Evolutionary conservation across 2,329 filamentous ascomycete genomes (phyloP), one percentile per base, ranked within the genome.

Genomic region (Claviceps sorghi): DNA sequence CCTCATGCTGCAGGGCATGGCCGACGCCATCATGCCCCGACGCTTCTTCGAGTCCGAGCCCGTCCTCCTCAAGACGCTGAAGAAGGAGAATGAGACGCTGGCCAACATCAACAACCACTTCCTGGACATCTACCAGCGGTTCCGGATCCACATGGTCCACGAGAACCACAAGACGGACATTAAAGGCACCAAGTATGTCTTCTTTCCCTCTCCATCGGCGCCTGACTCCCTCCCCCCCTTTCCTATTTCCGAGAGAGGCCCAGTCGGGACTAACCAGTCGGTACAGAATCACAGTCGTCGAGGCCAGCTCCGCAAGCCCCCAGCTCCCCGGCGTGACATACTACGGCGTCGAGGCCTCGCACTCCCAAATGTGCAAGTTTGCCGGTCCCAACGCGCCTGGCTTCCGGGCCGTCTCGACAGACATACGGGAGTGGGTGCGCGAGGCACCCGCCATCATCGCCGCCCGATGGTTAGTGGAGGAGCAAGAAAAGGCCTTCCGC

Each of bases 61-160:
- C 0, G 74, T 85, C 32, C 72, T 90, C 43, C 72, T 90, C 56
- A 80, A 77, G 60, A 82, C 84, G 2, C 72, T 90, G n/a, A 83
- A 82, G 62, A 79, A 74, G 49, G 82, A 88, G 61, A 88, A 83
- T 54, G 85, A 88, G 66, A 85, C 79, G 0, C 67, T 90, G 5
- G 79, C 84, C 59, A 82, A 83, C 55, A 88, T 90, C 64, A 88
- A 86, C 64, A 78, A 72, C 50, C 76, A 83, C 53, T 90, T 90
- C 58, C 72, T 83, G 19, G 81, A 88, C 50, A 80, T 88, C 30
- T 81, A 86, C 56, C 76, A 80, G 53, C 75, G 80, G 1, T 88
- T 86, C 61, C 77, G 80, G 57, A 80, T 89, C 49, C 84, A 85
- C 60, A 87, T 88, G 76, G 86, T 82, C 40, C 84, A 88, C 52